Evolutionary conservation across 2,329 filamentous ascomycete species (phyloP), one percentile per base, ranked within the genome.

Genomic region (Fusarium subtropicale): DNA sequence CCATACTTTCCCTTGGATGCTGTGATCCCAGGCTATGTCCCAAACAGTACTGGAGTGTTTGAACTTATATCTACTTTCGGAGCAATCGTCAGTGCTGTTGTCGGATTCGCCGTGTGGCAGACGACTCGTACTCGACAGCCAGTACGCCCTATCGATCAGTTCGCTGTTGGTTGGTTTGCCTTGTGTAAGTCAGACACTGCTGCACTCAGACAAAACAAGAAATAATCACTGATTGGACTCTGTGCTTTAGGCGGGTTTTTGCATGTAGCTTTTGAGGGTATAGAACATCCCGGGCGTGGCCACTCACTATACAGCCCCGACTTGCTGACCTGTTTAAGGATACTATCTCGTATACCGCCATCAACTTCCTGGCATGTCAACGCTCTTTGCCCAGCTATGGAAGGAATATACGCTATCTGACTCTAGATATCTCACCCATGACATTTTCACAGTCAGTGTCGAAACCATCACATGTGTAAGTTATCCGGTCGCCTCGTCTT

Each of bases 361-460:
- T 24, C 82, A 81, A 26, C 85, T 97, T 77, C 88, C 89, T 0
- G 82, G 86, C 13, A 88, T 88, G 63, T 90, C 93, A 76, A 89
- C 90, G 56, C 81, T 96, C 10, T 91, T 94, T 59, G 92, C 91
- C 4, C 93, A 97, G 81, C 83, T 97, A 45, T 97, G 94, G 94
- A 97, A 97, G 77, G 94, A 97, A 79, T 97, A 97, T 77, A 86
- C 92, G 5, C 85, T 94, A 34, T 94, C 92, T 4, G 94, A 97
- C 81, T 97, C 93, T 56, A 87, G 94, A 44, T 97, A 97, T 76
- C 82, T 97, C 72, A 94, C 91, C 4, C 89, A 90, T 20, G 92
- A 96, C 76, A 86, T 90, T 2, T 94, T 97, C 74, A 93, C 96
- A 72, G 83, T 97, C n/a, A 94, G 92, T 78, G 90, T 97, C 79